These are phyloP conservation scores for Gossypium gossypioides DNA, from an alignment of 441 rosid genomes.

Conservation along the genomic window DNA sequence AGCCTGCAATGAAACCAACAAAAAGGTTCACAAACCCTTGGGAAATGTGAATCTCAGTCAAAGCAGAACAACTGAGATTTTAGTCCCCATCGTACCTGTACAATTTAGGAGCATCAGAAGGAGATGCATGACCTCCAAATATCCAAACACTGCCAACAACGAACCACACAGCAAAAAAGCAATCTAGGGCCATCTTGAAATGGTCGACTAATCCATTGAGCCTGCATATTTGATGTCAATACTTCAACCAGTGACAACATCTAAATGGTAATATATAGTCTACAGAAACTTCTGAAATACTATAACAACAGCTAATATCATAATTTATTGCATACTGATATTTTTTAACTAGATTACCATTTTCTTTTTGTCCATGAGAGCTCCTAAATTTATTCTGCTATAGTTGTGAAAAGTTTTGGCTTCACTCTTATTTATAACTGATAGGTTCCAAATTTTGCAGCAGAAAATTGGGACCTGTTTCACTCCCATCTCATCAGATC, in stretches of 20 bases:
- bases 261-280: background rate
- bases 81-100: slow-evolving; percentile 37
- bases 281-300: background rate
- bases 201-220: slow-evolving; percentile 60
- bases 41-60: background rate
- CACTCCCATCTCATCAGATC: background rate
- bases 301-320: background rate
- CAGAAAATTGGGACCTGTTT: background rate
- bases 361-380: background rate
- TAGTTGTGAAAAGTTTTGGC: background rate
- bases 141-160: slow-evolving; percentile 77
- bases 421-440: background rate
- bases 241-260: slow-evolving; percentile 14
- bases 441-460: background rate
- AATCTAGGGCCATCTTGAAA: slow-evolving; percentile 65
- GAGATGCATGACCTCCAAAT: slow-evolving; percentile 55
- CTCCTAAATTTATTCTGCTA: background rate
- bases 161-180: slow-evolving; percentile 76
- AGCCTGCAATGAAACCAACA: slow-evolving; percentile 36
- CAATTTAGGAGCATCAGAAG: slow-evolving; percentile 65
- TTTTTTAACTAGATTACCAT: background rate
- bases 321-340: background rate
- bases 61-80: background rate
- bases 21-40: background rate
- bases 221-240: slow-evolving; percentile 31